Evolutionary conservation across 352 stramenopile genomes (phyloP).

Genomic region (Discostella stelligera): DNA sequence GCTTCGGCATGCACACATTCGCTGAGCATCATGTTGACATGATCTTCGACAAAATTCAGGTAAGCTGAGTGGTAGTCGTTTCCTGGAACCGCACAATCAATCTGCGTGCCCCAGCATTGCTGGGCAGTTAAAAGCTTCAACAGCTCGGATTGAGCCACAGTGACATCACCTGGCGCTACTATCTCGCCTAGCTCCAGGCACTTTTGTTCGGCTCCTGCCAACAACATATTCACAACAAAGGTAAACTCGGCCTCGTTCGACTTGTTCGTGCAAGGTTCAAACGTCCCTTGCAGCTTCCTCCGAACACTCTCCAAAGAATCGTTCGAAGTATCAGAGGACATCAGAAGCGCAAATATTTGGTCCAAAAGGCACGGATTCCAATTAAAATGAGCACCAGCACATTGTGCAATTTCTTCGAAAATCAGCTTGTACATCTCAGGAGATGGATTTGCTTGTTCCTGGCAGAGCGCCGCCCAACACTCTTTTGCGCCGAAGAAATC

Average conservation of each 20-base stretch:
- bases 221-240: slow-evolving; percentile 25
- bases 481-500: slow-evolving; percentile 32
- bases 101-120: slow-evolving; percentile 32
- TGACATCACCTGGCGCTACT: slow-evolving; percentile 16
- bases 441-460: slow-evolving; percentile 32
- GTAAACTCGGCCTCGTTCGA: slow-evolving; percentile 31
- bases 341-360: slow-evolving; percentile 33
- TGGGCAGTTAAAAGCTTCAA: slow-evolving; percentile 41
- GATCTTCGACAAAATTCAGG: slow-evolving; percentile 31
- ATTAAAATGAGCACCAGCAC: slow-evolving; percentile 30
- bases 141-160: slow-evolving; percentile 18
- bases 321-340: slow-evolving; percentile 11
- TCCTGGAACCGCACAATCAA: slow-evolving; percentile 16
- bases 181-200: slow-evolving; percentile 31
- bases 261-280: slow-evolving; percentile 13
- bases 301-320: slow-evolving; percentile 20
- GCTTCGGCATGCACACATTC: slow-evolving; percentile 29
- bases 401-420: slow-evolving; percentile 38
- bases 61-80: slow-evolving; percentile 25
- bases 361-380: slow-evolving; percentile 38
- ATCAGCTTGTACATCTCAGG: slow-evolving; percentile 27
- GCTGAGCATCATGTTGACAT: slow-evolving; percentile 20
- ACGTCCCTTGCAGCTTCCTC: slow-evolving; percentile 19
- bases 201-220: slow-evolving; percentile 31
- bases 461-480: slow-evolving; percentile 44